Conservation (phyloP, 768 basidiomycete species). For the Russula emetica region DNA sequence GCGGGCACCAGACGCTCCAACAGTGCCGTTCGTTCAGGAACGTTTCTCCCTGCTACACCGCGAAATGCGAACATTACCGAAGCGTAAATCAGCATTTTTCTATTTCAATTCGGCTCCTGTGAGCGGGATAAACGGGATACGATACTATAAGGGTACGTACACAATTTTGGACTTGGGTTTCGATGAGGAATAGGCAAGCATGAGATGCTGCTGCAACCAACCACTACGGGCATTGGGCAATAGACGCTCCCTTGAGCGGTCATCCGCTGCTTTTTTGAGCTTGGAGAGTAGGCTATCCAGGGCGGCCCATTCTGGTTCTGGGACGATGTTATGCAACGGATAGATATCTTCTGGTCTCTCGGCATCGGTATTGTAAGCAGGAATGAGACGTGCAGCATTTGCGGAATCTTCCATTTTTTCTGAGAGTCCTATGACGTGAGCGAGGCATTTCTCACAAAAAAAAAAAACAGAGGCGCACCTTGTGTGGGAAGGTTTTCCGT, state of each 20-base stretch:
- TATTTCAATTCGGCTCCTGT: conserved; percentile 32
- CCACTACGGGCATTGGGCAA: conserved; percentile 59
- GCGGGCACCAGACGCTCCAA: conserved; percentile 54
- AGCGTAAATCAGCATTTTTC: conserved; percentile 76
- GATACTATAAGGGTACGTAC: conserved; percentile 40
- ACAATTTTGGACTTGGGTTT: conserved; percentile 56
- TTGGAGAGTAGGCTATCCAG: conserved; percentile 45
- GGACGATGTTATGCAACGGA: conserved; percentile 68
- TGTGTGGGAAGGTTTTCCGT: conserved; percentile 63
- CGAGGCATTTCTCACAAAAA: not conserved
- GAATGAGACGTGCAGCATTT: conserved; percentile 68
- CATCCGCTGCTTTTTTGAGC: conserved; percentile 50
- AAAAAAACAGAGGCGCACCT: conserved; percentile 45
- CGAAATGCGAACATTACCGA: conserved; percentile 76
- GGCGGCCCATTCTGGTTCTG: conserved; percentile 74
- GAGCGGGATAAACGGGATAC: not conserved
- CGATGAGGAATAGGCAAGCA: conserved; percentile 38
- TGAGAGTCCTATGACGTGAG: conserved; percentile 31
- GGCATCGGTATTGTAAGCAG: conserved; percentile 65
- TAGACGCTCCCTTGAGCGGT: conserved; percentile 48
- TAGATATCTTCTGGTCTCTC: conserved; percentile 69
- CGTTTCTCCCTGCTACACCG: conserved; percentile 36
- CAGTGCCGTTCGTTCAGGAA: conserved; percentile 49
- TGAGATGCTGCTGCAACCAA: conserved; percentile 70
- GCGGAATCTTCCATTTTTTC: conserved; percentile 64